phyloP scores from a whole-genome alignment of 1,139 yeast genomes.

The Eremothecium coryli region DNA sequence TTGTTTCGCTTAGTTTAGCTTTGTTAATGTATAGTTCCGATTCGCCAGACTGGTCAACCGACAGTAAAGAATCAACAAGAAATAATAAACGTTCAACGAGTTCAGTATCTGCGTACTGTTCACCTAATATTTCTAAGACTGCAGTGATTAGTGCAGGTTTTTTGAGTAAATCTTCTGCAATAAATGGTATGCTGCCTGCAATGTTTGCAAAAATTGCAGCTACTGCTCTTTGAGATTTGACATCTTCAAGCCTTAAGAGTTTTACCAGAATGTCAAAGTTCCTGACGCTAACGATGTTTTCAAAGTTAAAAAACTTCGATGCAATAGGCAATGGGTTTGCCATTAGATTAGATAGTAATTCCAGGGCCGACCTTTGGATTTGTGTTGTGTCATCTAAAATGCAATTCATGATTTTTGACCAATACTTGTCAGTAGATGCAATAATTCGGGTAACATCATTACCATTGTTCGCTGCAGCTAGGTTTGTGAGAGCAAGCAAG shows the following conservation, averaged over 20 bases:
- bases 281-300: conserved; percentile 25
- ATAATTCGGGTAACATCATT: conserved; percentile 25
- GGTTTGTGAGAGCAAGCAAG: conserved; percentile 40
- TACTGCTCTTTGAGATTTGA: conserved; percentile 29
- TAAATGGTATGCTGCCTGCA: conserved; percentile 25
- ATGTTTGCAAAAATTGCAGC: conserved; percentile 30
- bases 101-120: conserved; percentile 22
- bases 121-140: conserved; percentile 16
- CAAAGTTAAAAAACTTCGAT: conserved; percentile 29
- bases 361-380: conserved; percentile 26
- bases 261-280: conserved; percentile 26
- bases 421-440: conserved; percentile 30
- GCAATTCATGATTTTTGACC: conserved; percentile 34
- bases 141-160: conserved; percentile 20
- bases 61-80: conserved; percentile 23
- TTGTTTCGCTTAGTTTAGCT: conserved; percentile 8
- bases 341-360: conserved; percentile 27
- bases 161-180: conserved; percentile 22
- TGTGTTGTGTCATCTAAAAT: conserved; percentile 27
- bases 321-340: conserved; percentile 26
- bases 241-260: conserved; percentile 23
- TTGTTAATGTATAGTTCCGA: conserved; percentile 10
- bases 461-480: conserved; percentile 35
- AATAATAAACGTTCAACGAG: conserved; percentile 23
- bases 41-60: conserved; percentile 9